Evolutionary conservation across 2,329 filamentous ascomycete genomes (phyloP), one percentile per base, ranked within the genome.

Genomic region (Myriosclerotinia curreyana): DNA sequence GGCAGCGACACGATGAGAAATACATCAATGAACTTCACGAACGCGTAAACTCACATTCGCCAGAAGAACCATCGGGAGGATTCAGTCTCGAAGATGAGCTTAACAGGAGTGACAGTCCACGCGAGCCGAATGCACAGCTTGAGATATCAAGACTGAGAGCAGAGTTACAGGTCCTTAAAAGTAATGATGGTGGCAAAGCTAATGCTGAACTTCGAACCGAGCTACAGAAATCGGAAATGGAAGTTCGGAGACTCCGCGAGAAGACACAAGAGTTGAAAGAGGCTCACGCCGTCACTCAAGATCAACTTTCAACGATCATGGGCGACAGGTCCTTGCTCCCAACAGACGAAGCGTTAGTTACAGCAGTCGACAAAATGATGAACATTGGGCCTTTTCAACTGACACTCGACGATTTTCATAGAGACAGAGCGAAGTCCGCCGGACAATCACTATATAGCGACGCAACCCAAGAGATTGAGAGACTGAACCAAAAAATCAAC

Each of bases 21-120:
- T 75, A 75, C 53, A 77, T 71, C 22, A 67, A 50, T 38, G 49
- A 44, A n/a, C 59, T 54, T 20, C 63, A 65, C 46, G 62, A 64
- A 28, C 60, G 49, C 22, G 34, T 36, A 63, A 40, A 58, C 52
- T 46, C 46, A 46, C 36, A 50, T 22, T 58, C 65, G 14, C 69
- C 71, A 20, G 64, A 67, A 25, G 69, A 70, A 14, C 66, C 67
- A 14, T 66, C 65, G 14, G 64, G 60, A 56, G 4, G 77, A 28
- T 44, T 81, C 49, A 84, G 77, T 65, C 80, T 88, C 11, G 85
- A 86, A 73, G 82, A 87, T 65, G 86, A 88, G 73, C 78, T 88
- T 5, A 81, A 83, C 54, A 68, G 70, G 53, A 70, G 65, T 44
- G 66, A 68, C 34, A 69, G 70, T 40, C 63, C 62, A 60, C 15